Evolutionary conservation across 306 rosid species (phyloP).

Genomic region (Sophora flavescens): DNA sequence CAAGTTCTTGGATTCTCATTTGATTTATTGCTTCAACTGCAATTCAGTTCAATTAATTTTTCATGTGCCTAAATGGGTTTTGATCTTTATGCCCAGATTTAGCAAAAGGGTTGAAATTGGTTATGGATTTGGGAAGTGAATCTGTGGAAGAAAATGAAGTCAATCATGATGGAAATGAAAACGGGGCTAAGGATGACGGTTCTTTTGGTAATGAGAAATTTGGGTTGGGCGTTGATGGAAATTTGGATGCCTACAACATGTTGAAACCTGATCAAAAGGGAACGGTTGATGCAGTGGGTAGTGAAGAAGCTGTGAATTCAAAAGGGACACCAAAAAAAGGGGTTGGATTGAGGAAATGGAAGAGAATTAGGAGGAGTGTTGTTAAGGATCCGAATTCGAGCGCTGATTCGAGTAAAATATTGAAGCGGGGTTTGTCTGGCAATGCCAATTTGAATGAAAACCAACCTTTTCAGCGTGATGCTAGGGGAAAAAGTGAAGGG

Average conservation of each 20-base stretch:
- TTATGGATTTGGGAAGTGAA: conserved; percentile 83
- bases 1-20: conserved; percentile 28
- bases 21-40: conserved; percentile 40
- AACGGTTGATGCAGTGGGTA: conserved; percentile 37
- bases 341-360: conserved; percentile 55
- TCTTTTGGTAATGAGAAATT: conserved; percentile 47
- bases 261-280: conserved; percentile 38
- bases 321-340: conserved; percentile 44
- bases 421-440: conserved; percentile 76
- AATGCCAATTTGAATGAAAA: conserved; percentile 53
- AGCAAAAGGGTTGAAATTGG: conserved; percentile 34
- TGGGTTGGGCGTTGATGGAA: conserved; percentile 51
- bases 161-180: conserved; percentile 49
- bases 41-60: conserved; percentile 45
- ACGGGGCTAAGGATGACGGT: conserved; percentile 52
- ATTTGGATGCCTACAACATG: conserved; percentile 33
- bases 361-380: conserved; percentile 52
- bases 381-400: conserved; percentile 55
- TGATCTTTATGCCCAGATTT: conserved; percentile 41
- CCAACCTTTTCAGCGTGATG: conserved; percentile 48
- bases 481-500: conserved; percentile 66
- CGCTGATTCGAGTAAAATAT: conserved; percentile 58
- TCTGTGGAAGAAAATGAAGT: conserved; percentile 72
- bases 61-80: conserved; percentile 29
- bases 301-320: conserved; percentile 47